Base-by-base conservation (phyloP, 352 stramenopile species). In the Pythium phragmiticola region DNA sequence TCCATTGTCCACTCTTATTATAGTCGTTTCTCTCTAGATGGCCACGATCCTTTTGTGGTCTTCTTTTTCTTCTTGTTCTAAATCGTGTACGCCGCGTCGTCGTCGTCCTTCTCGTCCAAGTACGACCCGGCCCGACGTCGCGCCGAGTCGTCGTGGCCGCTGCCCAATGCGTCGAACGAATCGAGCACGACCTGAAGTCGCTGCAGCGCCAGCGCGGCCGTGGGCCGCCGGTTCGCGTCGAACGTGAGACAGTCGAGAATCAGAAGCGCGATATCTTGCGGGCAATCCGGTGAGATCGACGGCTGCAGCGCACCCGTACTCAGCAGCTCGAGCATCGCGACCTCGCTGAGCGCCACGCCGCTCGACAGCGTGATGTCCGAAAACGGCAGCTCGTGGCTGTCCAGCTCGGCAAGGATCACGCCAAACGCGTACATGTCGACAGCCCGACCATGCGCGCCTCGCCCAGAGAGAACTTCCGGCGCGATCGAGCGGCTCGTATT, bases 371-470 rank as follows among this genome's bases (percentile, higher is more conserved):
- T 78, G 7, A 90, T 65, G 34, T 90, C 80, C 4, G 70, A 82
- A 57, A 89, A 92, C 4, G 84, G 84, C 12, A 83, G 62, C 53
- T 89, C 76, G 54, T 90, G 81, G 34, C 64, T 89, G 57, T 90
- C 84, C 4, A 92, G 63, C 68, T 92, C 84, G 7, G 72, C 78
- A 7, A 92, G 41, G 47, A 92, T 84, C 11, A 89, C 71, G 14
- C 84, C 84, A 33, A 93, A 89, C 46, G 84, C 77, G 63, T 91
- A 93, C 52, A 93, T 74, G 51, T 93, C 84, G 7, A 78, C 70
- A 0, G 78, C 73, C 16, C 75, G 66, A 1, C 69, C 80, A 50
- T 78, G 77, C 4, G 65, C 54, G 13, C 60, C 63, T n/a, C 87
- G 66, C 2, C 82, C 80, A 0, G 72, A 65, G 4, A 93, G 63